Evolutionary conservation across 2,329 filamentous ascomycete species (phyloP).

Genomic region (Calonectria ilicicola): DNA sequence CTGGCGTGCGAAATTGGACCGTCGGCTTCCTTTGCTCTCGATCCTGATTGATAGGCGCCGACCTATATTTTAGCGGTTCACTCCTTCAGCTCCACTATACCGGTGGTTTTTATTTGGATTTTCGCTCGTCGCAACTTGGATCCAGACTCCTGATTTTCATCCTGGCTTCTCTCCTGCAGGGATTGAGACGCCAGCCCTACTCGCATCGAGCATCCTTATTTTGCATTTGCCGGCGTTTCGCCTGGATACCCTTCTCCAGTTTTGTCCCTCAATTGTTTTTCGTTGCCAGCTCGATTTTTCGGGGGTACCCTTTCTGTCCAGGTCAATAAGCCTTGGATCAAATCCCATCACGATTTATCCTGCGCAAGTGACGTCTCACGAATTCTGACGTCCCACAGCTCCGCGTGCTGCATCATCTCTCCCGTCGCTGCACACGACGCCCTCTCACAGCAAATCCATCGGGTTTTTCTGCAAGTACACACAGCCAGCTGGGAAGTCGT

Average conservation of each 20-base stretch:
- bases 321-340: background rate
- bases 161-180: constrained; percentile 31
- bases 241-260: constrained; percentile 19
- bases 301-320: background rate
- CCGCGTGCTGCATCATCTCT: background rate
- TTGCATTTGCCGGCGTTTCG: constrained; percentile 15
- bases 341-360: constrained; percentile 1
- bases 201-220: background rate
- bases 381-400: background rate
- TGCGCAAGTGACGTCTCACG: background rate
- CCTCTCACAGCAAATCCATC: background rate
- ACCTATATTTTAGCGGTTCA: background rate
- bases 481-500: background rate
- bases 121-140: constrained; percentile 15
- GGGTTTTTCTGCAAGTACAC: background rate
- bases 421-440: background rate
- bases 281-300: background rate
- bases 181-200: constrained; percentile 25
- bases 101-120: constrained; percentile 13
- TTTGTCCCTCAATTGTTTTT: constrained; percentile 7
- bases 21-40: background rate
- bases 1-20: background rate
- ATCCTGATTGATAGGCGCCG: background rate
- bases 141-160: constrained; percentile 28
- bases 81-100: constrained; percentile 10